Conservation (phyloP, 768 basidiomycete species). For the Mycena kentingensis region DNA sequence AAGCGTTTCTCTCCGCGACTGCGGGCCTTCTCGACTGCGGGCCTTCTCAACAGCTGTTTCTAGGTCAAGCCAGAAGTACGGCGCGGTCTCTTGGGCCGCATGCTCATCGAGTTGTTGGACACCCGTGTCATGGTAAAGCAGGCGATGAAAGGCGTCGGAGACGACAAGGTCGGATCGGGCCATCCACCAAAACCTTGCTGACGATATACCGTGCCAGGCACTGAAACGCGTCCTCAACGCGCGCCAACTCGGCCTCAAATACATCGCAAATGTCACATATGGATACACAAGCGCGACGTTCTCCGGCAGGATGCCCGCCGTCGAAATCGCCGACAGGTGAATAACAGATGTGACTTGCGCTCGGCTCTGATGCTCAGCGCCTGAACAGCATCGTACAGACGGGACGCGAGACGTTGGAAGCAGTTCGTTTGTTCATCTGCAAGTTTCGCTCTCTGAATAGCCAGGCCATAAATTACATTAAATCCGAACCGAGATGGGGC, state of each 20-base stretch:
- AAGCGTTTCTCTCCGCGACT: no score
- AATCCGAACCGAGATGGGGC: slow-evolving; percentile 80
- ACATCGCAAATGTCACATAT: slow-evolving; percentile 90
- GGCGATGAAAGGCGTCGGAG: slow-evolving; percentile 81
- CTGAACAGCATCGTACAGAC: slow-evolving; percentile 90
- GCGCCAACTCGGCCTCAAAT: slow-evolving; percentile 90
- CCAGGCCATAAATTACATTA: slow-evolving; percentile 82
- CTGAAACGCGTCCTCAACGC: slow-evolving; percentile 81
- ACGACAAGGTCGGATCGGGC: slow-evolving; percentile 66
- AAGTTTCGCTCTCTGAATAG: background rate
- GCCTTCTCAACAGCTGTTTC: no score
- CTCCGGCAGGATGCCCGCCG: slow-evolving; percentile 97
- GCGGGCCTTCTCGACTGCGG: no score
- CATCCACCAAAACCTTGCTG: no score
- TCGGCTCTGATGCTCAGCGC: background rate
- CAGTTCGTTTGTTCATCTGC: slow-evolving; percentile 46
- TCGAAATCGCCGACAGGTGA: slow-evolving; percentile 89
- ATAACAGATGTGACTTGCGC: background rate
- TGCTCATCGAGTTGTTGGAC: slow-evolving; percentile 90
- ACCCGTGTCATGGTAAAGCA: slow-evolving; percentile 98
- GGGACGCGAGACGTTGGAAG: slow-evolving; percentile 92
- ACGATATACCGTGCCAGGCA: slow-evolving; percentile 48
- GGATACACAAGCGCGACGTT: slow-evolving; percentile 94
- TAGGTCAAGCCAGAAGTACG: slow-evolving; percentile 83
- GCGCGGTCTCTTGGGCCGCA: slow-evolving; percentile 82